phyloP scores from a whole-genome alignment of 306 rosid genomes.

The Acacia confusa region DNA sequence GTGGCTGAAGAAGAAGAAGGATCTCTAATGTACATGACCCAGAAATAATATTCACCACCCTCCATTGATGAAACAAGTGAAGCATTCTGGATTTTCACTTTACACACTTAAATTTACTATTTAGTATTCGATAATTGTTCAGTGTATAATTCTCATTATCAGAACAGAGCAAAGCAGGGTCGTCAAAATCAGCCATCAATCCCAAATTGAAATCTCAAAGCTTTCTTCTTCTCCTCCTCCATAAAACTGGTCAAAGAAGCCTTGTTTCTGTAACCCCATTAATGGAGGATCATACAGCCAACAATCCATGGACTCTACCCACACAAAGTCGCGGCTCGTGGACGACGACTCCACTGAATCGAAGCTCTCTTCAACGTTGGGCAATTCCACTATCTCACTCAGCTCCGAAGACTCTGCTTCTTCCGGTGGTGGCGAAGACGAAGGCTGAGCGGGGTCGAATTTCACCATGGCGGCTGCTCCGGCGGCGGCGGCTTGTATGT shows the following conservation, averaged over 20 bases:
- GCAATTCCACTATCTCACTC: slow-evolving; percentile 51
- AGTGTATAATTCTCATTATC: neutral
- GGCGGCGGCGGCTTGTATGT: slow-evolving; percentile 44
- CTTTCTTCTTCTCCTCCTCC: slow-evolving; percentile 12
- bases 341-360: slow-evolving; percentile 34
- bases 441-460: slow-evolving; percentile 11
- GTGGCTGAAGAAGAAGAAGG: neutral
- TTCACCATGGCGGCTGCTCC: slow-evolving; percentile 53
- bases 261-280: neutral
- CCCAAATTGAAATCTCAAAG: slow-evolving; percentile 30
- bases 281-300: slow-evolving; percentile 35
- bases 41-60: neutral
- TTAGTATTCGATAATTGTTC: no score
- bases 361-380: slow-evolving; percentile 45
- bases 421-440: neutral
- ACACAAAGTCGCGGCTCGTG: slow-evolving; percentile 14
- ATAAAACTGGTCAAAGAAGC: slow-evolving; percentile 24
- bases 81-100: no score
- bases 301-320: slow-evolving; percentile 41
- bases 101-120: no score
- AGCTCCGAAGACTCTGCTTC: slow-evolving; percentile 38
- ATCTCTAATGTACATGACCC: neutral
- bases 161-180: neutral
- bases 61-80: neutral
- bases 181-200: neutral